Evolutionary conservation across 2,329 filamentous ascomycete species (phyloP), one percentile per base, ranked within the genome.

Genomic region (Penicillium rolfsii): DNA sequence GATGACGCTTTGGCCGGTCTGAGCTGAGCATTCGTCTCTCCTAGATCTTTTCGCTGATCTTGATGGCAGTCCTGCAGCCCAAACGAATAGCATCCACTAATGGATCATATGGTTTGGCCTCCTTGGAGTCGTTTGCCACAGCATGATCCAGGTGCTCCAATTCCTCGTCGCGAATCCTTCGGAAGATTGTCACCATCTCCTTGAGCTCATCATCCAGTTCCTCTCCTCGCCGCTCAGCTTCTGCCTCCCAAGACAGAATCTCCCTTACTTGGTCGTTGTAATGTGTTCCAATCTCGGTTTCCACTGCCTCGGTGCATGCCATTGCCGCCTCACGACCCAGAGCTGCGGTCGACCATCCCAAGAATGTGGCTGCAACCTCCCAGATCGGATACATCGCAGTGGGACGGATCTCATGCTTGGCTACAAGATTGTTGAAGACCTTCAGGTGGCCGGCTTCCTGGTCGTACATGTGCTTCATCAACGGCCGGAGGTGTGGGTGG

Each of bases 391-490:
- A 96, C 81, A 99, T 89, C 12, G 90, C 91, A 0, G 95, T 97
- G 0, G 95, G 95, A 0, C 95, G 91, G 55, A 99, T 88, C 59
- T 93, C 91, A 77, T 98, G 95, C 71, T 89, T 90, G 19, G 90
- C 87, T 4, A 98, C 82, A 28, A 98, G 84, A 3, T 82, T 71
- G 77, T 97, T 96, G 84, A 98, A 99, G 38, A 89, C 95, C 4
- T 81, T 78, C 69, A 98, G 88, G 77, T 99, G 95, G 8, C 87
- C 89, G 12, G 87, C 92, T 82, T 99, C 95, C 76, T 99, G 95
- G 71, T 95, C 91, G 82, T 97, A 93, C 95, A 99, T 99, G 83
- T 98, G 95, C 70, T 89, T 87, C 92, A 99, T 97, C 35, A 98
- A 81, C 0, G 92, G 90, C 6, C 91, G 89, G 19, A 99, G 87